Base-by-base conservation (phyloP, 768 basidiomycete genomes). In the Tephrocybe rancida region DNA sequence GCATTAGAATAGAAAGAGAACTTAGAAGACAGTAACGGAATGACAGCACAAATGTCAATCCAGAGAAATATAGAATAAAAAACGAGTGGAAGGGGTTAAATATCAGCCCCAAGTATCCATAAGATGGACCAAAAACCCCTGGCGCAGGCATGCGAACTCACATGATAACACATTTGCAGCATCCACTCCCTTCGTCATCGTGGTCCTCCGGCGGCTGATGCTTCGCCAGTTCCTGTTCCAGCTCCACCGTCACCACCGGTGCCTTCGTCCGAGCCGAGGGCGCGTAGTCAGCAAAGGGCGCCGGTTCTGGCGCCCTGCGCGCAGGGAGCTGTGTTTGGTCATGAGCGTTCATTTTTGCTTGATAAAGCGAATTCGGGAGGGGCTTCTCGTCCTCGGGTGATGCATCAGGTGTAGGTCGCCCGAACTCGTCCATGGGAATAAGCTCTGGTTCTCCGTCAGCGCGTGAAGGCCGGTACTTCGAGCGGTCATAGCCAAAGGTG, bases 141-240 rank as follows among this genome's bases (percentile, higher is more conserved):
- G 27, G 25, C 42, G 14, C 22, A 24, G 26, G 50, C 35, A 37
- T 37, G 25, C 22, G 16, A 34, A 35, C 24, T 90, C 83, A 92
- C 90, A 92, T 92, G 67, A 92, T 79, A 61, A 89, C 72, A 71
- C 90, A 92, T 71, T 86, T 88, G 77, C 90, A 92, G 65, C 90
- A 92, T 34, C 87, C 85, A 26, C 75, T 80, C 27, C 69, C 74
- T 1, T 62, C 66, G 13, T 78, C 79, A 6, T 86, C 82, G 29
- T 26, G 45, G 24, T 84, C 81, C 10, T 73, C 71, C 42, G 78
- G 75, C 16, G 82, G 80, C 16, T 72, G 71, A 30, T 78, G 75
- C 25, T 63, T 66, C 46, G 60, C 16, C 27, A 30, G 13, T 29
- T 42, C 59, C 49, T 70, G 67, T 35, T 65, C 62, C 37, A 67